Base-by-base conservation (phyloP, 257 asterid species). In the Solanum gracilifrons region DNA sequence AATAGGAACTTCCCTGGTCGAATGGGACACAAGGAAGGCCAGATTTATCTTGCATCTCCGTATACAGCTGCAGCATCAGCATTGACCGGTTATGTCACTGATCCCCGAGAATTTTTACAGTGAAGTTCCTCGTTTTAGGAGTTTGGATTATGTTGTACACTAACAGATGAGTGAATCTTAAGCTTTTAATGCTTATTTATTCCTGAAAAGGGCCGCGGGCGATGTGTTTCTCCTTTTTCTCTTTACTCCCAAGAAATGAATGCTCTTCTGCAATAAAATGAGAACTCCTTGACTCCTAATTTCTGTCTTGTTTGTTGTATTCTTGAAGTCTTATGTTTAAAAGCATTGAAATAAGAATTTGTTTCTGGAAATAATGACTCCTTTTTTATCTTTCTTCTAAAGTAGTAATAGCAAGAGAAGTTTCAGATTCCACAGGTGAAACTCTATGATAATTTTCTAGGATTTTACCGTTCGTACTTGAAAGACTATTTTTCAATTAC, bases 21-120 rank as follows among this genome's bases (percentile, higher is more conserved):
- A 64, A 97, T 97, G 98, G 99, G 99, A 7, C 98, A 97, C 92
- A 97, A 93, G 90, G 99, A 95, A 92, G 99, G 98, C 72, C 95
- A 97, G 91, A 94, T 95, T 18, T 95, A 97, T 93, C 93, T 97
- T n/a, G 98, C 99, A 87, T 97, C 99, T 77, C 99, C 99, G 7
- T 97, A 94, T 48, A 97, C 98, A n/a, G 99, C 99, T 72, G 98
- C 98, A 41, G 98, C 98, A 27, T 97, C 99, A 20, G 99, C 99
- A 31, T 87, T 97, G 92, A 94, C 99, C 7, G 99, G 99, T 83
- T 94, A 85, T 46, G 99, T 97, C 84, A 97, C 99, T 6, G 99
- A 97, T 90, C 99, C 99, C 18, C 89, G 99, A 89, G 98, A 97
- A 74, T 95, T 95, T 89, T 90, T 95, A 89, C 94, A 93, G 93